A percentile compares a stretch with the other conserved stretches of the same genome.
Evolutionary conservation across 169 alveolate genomes (phyloP).

Genomic region (Eimeria acervulina): DNA sequence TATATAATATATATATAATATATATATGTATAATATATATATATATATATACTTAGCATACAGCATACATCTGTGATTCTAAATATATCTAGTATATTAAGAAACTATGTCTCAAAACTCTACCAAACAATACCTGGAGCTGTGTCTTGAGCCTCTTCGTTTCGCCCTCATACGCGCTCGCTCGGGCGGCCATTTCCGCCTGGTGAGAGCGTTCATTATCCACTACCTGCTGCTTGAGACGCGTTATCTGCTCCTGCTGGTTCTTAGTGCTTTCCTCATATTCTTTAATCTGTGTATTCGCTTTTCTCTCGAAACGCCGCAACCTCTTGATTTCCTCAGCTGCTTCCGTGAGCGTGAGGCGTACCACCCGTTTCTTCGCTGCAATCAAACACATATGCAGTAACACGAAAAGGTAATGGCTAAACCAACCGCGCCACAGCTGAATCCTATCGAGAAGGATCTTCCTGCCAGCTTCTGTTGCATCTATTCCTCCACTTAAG

Average conservation of each 20-base stretch:
- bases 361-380: slow-evolving; percentile 55
- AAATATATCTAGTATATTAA: background rate
- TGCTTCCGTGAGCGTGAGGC: slow-evolving; percentile 80
- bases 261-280: slow-evolving; percentile 7
- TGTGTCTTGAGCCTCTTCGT: slow-evolving; percentile 41
- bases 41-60: background rate
- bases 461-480: background rate
- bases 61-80: too few species aligned
- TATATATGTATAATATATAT: too few species aligned
- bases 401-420: background rate
- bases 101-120: background rate
- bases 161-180: slow-evolving; percentile 33
- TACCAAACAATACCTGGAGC: background rate
- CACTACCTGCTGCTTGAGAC: slow-evolving; percentile 36
- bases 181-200: slow-evolving; percentile 55
- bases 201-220: slow-evolving; percentile 23
- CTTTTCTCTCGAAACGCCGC: slow-evolving; percentile 65
- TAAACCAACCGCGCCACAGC: background rate
- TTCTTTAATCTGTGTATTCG: background rate
- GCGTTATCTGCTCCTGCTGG: background rate
- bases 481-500: background rate
- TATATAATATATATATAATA: too few species aligned
- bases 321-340: slow-evolving; percentile 82
- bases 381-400: background rate
- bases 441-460: background rate